Evolutionary conservation across 768 basidiomycete genomes (phyloP).

Genomic region (Panus rudis): DNA sequence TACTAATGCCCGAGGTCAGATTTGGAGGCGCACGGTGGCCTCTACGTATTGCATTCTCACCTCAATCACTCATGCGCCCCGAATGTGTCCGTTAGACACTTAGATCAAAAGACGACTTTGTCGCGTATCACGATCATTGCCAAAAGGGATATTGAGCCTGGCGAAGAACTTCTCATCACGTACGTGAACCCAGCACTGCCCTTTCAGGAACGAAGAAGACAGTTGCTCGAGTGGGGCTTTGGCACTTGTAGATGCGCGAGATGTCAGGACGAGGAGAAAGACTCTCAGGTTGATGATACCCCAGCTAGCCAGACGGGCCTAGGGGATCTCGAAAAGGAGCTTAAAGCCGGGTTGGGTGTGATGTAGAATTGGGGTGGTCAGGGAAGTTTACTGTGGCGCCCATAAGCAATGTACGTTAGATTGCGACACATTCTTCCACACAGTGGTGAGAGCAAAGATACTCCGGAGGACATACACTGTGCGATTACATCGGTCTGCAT

Average conservation of each 20-base stretch:
- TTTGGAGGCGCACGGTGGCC: slow-evolving; percentile 78
- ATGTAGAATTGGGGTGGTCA: slow-evolving; percentile 14
- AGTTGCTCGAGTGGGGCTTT: slow-evolving; percentile 70
- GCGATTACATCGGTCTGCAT: too few relatives aligned
- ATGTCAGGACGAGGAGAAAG: slow-evolving; percentile 36
- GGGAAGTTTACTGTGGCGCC: too few relatives aligned
- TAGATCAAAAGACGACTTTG: slow-evolving; percentile 62
- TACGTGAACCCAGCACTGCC: slow-evolving; percentile 68
- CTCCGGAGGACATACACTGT: too few relatives aligned
- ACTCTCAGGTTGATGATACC: slow-evolving; percentile 4
- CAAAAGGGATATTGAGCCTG: slow-evolving; percentile 49
- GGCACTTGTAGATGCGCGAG: slow-evolving; percentile 60
- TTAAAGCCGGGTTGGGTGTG: slow-evolving; percentile 61
- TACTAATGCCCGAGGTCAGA: slow-evolving; percentile 39
- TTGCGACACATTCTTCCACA: too few relatives aligned
- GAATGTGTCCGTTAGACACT: slow-evolving; percentile 71
- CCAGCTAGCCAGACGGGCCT: slow-evolving; percentile 1
- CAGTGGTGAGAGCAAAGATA: too few relatives aligned
- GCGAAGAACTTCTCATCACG: slow-evolving; percentile 71
- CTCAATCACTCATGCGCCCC: slow-evolving; percentile 82
- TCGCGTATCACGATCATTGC: slow-evolving; percentile 74
- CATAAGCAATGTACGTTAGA: too few relatives aligned
- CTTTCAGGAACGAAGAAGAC: slow-evolving; percentile 38
- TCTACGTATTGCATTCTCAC: slow-evolving; percentile 82
- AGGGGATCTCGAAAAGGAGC: slow-evolving; percentile 45